Conservation (phyloP, 2,329 filamentous ascomycete species). For the Arthrobotrys iridis region DNA sequence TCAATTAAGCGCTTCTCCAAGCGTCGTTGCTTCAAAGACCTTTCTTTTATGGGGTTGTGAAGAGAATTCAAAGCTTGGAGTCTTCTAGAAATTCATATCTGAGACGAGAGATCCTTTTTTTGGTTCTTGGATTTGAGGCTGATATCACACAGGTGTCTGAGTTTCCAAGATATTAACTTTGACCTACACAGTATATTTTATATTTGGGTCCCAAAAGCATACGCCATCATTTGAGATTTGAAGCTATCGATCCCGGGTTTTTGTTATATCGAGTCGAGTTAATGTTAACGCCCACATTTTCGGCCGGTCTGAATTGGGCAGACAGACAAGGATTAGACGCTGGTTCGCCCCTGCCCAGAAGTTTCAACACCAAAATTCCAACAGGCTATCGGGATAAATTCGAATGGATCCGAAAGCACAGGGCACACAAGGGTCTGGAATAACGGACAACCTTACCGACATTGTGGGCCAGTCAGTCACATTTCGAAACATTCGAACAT, state of each 20-base stretch:
- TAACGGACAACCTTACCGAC: slow-evolving; percentile 47
- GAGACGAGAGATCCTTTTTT: background rate
- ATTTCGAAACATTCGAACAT: slow-evolving; percentile 35
- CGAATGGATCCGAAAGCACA: slow-evolving; percentile 39
- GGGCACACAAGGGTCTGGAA: slow-evolving; percentile 42
- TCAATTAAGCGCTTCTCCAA: background rate
- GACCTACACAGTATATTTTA: slow-evolving; percentile 6
- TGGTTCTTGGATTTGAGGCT: background rate
- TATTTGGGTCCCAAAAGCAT: slow-evolving; percentile 7
- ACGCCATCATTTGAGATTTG: background rate
- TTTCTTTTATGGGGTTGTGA: slow-evolving; percentile 4
- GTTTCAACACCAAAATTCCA: slow-evolving; percentile 46
- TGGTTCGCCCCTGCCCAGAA: slow-evolving; percentile 13
- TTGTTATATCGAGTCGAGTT: background rate
- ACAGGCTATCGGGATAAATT: slow-evolving; percentile 46
- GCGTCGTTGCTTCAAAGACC: slow-evolving; percentile 2
- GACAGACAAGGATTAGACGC: slow-evolving; percentile 7
- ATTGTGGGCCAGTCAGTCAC: slow-evolving; percentile 33
- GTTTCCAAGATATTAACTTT: background rate
- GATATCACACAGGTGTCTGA: background rate
- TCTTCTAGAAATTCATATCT: background rate
- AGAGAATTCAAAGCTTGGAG: background rate
- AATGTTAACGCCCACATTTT: background rate
- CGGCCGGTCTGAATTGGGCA: background rate
- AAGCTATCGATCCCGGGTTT: background rate